Base-by-base conservation (phyloP, 2,329 filamentous ascomycete genomes). In the Epichloe festucae region DNA sequence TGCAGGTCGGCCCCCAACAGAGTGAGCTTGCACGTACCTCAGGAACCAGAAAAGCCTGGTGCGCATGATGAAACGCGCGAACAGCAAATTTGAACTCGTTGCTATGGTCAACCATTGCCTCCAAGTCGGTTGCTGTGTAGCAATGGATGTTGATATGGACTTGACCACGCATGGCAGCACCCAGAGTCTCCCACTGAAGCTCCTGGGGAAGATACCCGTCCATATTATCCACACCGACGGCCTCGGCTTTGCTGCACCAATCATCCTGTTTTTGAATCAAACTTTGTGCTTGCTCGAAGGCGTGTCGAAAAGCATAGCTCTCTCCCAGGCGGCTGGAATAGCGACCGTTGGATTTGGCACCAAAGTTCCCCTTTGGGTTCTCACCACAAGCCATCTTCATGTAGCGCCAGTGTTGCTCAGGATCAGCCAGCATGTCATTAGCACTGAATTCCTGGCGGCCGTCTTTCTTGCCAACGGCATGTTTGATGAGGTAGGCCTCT, bases 351-450 rank as follows among this genome's bases (percentile, higher is more conserved):
- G 41, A 39, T 4, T 2, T 15, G 38, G 27, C 8, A 5, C 41
- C 81, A 54, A 85, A 83, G 0, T 79, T 68, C 1, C 73, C 67
- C 67, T 85, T 85, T 2, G 82, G 70, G 58, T 87, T 87, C 65
- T 87, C 83, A 38, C 83, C 83, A 56, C 82, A 87, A 0, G 84
- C 84, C 82, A 87, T 87, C 68, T 87, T 87, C 73, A 87, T 84
- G 63, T 84, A 87, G 19, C 84, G 73, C 77, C 81, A 84, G 54
- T 70, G 77, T 21, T 73, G 71, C 42, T 83, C 81, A 0, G 82
- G 82, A 49, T 85, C 80, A 1, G 83, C 82, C 10, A 86, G 70
- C 69, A 86, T 73, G 56, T 84, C 78, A 23, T 72, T 67, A 2
- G 77, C 79, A 50, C 81, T 84, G 43, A 82, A 75, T 62, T 86